A percentile compares a stretch with the other conserved stretches of the same genome.
Conservation (phyloP, 2,329 filamentous ascomycete species). For the Falciphora oryzae region DNA sequence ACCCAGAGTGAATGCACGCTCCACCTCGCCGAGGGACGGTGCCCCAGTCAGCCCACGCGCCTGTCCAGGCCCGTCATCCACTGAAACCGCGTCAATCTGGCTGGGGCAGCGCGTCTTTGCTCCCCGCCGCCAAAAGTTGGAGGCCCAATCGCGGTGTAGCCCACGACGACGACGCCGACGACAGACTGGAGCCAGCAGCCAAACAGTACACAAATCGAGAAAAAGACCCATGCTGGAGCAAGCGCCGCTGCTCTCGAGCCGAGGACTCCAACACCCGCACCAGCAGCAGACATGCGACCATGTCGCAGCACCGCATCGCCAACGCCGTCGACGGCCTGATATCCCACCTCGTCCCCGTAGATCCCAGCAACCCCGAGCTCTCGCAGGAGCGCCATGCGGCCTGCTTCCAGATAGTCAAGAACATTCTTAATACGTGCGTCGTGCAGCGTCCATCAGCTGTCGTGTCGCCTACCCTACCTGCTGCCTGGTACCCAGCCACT, state of each 20-base stretch:
- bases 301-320: slow-evolving; percentile 64
- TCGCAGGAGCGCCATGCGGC: slow-evolving; percentile 65
- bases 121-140: neutral
- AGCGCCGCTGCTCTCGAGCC: neutral
- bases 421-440: slow-evolving; percentile 45
- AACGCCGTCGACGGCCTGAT: slow-evolving; percentile 76
- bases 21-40: too few species aligned
- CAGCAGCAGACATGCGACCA: slow-evolving; percentile 23
- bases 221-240: neutral
- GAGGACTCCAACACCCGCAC: neutral
- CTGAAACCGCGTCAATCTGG: neutral
- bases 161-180: neutral
- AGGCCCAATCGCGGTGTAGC: neutral
- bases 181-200: too few species aligned
- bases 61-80: neutral
- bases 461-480: neutral
- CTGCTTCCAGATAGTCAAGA: slow-evolving; percentile 45
- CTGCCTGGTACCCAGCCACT: slow-evolving; percentile 8
- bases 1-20: neutral
- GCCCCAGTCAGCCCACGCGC: too few species aligned
- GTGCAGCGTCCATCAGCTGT: slow-evolving; percentile 4
- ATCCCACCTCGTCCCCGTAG: slow-evolving; percentile 63
- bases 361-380: slow-evolving; percentile 57
- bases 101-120: neutral
- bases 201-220: too few species aligned